Evolutionary conservation across 106 monocot species (phyloP).

Genomic region (Platanthera guangdongensis): DNA sequence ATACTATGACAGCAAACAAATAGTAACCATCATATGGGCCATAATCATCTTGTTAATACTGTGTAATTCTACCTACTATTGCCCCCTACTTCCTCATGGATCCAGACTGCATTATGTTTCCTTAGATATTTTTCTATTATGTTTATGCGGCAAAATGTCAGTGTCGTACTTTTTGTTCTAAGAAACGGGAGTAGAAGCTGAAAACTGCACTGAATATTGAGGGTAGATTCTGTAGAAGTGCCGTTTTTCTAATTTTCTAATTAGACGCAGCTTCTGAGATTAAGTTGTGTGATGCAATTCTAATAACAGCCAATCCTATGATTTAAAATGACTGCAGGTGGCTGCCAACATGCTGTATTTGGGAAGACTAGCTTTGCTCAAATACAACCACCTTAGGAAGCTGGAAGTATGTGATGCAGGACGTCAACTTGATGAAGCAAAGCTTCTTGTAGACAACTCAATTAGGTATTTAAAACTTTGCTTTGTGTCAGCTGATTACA

Average conservation of each 20-base stretch:
- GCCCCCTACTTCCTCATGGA: not conserved
- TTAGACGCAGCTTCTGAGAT: too few relatives aligned
- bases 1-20: not conserved
- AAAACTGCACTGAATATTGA: not conserved
- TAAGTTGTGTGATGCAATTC: too few relatives aligned
- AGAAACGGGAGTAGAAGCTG: not conserved
- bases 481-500: not conserved
- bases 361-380: conserved; percentile 51
- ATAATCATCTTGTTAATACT: not conserved
- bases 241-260: not conserved
- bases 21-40: not conserved
- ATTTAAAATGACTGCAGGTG: conserved; percentile 24
- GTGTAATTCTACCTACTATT: not conserved
- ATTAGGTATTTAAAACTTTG: conserved; percentile 29
- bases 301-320: not conserved
- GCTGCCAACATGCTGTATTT: conserved; percentile 59
- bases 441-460: conserved; percentile 32
- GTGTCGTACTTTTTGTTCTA: not conserved
- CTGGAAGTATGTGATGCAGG: conserved; percentile 28
- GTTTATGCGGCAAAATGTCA: not conserved
- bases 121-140: not conserved
- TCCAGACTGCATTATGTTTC: not conserved
- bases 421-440: conserved; percentile 44
- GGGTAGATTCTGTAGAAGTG: not conserved
- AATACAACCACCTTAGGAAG: conserved; percentile 23